A percentile compares a stretch with the other conserved stretches of the same genome.
Evolutionary conservation across 163 green algal species (phyloP).

Genomic region (Volvox carteri): DNA sequence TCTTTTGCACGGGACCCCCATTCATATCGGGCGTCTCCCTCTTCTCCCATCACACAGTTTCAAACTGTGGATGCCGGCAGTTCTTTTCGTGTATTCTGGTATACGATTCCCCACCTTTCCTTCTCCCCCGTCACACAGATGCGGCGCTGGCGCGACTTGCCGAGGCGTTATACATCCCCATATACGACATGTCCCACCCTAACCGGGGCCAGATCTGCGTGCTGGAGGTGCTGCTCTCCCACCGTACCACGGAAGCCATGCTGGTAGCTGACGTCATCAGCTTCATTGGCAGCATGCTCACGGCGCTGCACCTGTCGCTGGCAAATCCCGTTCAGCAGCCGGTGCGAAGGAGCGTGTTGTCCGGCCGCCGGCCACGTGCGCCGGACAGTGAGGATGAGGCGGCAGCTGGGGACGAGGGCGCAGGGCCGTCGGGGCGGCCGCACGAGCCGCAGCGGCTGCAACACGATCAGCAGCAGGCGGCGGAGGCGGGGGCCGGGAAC

Average conservation of each 20-base stretch:
- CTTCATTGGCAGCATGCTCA: conserved; percentile 57
- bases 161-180: conserved; percentile 67
- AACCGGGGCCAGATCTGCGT: conserved; percentile 62
- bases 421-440: neutral
- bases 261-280: conserved; percentile 67
- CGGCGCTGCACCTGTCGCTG: conserved; percentile 63
- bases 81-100: too few species aligned
- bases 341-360: conserved; percentile 60
- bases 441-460: conserved; percentile 16
- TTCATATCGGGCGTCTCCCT: too few species aligned
- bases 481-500: neutral
- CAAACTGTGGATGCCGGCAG: too few species aligned
- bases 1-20: too few species aligned
- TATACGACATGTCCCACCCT: conserved; percentile 57
- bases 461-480: too few species aligned
- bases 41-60: too few species aligned
- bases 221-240: conserved; percentile 66
- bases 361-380: conserved; percentile 57
- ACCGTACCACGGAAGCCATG: conserved; percentile 58
- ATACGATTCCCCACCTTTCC: too few species aligned
- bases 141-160: conserved; percentile 54
- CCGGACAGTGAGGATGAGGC: conserved; percentile 61
- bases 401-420: conserved; percentile 79
- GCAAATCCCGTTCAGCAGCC: conserved; percentile 66
- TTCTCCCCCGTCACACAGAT: too few species aligned